Base-by-base conservation (phyloP, 345 rosid species). In the Heritiera littoralis region DNA sequence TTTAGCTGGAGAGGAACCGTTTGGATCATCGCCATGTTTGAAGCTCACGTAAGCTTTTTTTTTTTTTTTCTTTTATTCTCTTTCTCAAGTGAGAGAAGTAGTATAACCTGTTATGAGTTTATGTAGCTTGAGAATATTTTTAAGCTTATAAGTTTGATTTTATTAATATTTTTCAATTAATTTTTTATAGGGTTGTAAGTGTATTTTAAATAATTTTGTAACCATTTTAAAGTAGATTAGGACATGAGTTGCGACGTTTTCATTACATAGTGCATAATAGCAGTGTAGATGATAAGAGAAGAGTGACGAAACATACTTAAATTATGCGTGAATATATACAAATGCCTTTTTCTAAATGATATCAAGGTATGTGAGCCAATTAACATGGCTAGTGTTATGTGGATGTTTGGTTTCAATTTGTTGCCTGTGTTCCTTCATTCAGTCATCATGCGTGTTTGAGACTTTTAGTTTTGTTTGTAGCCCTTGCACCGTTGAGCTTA, bases 41-140 rank as follows among this genome's bases (percentile, higher is more conserved):
- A 94, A 89, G 94, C 94, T 82, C 97, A 94, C 84, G 98, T 94
- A 86, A 82, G 91, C 58, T 76, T 28, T 49, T 32, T 49, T 64
- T 58, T 28, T n/a, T n/a, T 48, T 32, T 49, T 64, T 58, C 35
- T 13, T 40, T 28, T n/a, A 9, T 61, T 14, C 7, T n/a, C 10
- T 66, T 43, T 66, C 58, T 72, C 30, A 32, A 4, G 11, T n/a
- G 6, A 17, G 3, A 4, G 7, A 17, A 48, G 40, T 12, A 58
- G 20, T 17, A 8, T 48, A n/a, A 40, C 40, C 3, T 48, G 59
- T 60, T n/a, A 43, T 9, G 6, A 11, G 10, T 51, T 40, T 59
- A 13, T 35, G 9, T 68, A 9, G 66, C 12, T 38, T 40, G 4
- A 20, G 20, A 40, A 52, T 38, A n/a, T 55, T 17, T 32, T 28